These are phyloP conservation scores for Microbotryum saponariae DNA, from an alignment of 1,284 basidiomycete genomes.

Conservation along the genomic window DNA sequence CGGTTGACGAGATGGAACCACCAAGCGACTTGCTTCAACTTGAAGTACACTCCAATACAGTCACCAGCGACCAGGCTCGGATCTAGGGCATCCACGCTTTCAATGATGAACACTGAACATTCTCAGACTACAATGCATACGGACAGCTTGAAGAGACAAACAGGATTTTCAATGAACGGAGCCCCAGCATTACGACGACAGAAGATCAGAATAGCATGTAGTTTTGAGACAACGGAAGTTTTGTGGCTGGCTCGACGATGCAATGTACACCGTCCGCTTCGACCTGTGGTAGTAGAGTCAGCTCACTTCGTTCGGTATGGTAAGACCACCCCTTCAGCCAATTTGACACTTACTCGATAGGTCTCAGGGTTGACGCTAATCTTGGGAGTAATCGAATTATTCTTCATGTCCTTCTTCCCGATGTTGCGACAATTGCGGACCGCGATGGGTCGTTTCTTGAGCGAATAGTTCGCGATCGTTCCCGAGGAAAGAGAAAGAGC, in stretches of 20 bases:
- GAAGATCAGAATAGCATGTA: conserved; percentile 30
- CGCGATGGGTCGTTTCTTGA: conserved; percentile 65
- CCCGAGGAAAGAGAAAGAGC: conserved; percentile 59
- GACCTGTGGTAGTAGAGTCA: conserved; percentile 49
- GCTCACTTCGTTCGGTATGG: background rate
- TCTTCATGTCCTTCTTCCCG: conserved; percentile 86
- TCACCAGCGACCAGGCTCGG: too few species aligned
- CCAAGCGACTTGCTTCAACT: too few species aligned
- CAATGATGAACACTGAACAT: too few species aligned
- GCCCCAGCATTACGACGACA: background rate
- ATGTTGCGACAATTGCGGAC: conserved; percentile 71
- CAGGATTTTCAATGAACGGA: too few species aligned
- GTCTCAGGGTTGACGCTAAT: conserved; percentile 89
- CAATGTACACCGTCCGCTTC: conserved; percentile 66
- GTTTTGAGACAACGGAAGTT: conserved; percentile 53
- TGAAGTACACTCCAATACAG: too few species aligned
- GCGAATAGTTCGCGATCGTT: conserved; percentile 58
- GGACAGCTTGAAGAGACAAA: too few species aligned
- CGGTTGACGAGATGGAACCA: too few species aligned
- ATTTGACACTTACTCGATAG: conserved; percentile 46
- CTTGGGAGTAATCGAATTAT: conserved; percentile 70
- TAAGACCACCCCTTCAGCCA: too few species aligned
- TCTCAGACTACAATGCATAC: too few species aligned
- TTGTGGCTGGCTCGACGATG: conserved; percentile 67
- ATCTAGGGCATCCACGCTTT: too few species aligned